phyloP scores from a whole-genome alignment of 2,329 filamentous ascomycete genomes.

The Aspergillus texensis region DNA sequence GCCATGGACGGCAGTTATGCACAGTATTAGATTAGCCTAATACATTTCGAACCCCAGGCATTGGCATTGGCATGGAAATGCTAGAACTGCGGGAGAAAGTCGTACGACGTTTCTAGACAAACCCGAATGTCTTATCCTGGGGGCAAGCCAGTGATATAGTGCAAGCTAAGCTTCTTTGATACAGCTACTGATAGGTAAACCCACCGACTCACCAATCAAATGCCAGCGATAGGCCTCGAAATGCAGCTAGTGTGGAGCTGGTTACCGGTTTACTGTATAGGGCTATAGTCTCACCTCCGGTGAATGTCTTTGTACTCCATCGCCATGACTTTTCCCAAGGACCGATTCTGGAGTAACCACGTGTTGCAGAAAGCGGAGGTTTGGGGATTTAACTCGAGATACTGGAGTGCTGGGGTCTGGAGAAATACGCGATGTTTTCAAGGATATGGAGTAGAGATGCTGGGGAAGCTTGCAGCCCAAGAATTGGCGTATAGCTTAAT shows the following conservation, averaged over 20 bases:
- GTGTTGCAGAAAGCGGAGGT: background rate
- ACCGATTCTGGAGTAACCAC: conserved; percentile 1
- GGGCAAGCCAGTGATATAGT: background rate
- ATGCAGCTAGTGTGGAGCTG: background rate
- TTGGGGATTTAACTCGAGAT: background rate
- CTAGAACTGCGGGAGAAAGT: background rate
- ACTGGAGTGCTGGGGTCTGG: conserved; percentile 4
- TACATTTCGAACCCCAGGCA: background rate
- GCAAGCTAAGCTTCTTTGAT: background rate
- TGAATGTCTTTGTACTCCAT: background rate
- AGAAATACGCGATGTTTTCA: background rate
- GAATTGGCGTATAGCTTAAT: background rate
- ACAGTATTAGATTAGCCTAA: background rate
- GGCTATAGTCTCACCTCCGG: background rate
- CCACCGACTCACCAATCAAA: background rate
- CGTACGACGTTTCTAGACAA: background rate
- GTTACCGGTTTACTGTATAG: conserved; percentile 1
- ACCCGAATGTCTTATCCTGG: background rate
- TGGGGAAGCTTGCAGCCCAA: background rate
- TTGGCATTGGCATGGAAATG: background rate
- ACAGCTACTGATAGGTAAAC: background rate
- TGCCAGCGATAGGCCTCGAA: too few species aligned
- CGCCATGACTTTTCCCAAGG: background rate
- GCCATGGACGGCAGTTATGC: background rate
- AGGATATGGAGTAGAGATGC: conserved; percentile 1